Base-by-base conservation (phyloP, 345 rosid genomes). In the Arabidopsis suecica region DNA sequence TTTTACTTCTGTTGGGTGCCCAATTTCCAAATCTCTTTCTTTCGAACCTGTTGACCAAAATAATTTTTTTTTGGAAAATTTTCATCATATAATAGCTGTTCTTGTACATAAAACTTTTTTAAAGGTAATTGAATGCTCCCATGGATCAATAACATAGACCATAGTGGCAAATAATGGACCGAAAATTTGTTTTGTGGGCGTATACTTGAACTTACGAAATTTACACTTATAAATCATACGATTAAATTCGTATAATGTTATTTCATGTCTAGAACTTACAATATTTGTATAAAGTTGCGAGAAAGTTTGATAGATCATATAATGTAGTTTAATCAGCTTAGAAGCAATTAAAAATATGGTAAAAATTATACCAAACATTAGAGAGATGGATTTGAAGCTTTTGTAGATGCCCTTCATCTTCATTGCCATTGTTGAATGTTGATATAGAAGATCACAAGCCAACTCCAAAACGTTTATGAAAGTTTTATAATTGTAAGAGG, bases 361-460 rank as follows among this genome's bases (percentile, higher is more conserved):
- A 33, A 34, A 53, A 45, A 0, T 0, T 37, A 69, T 80, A 89
- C 98, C 96, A 84, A 91, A 91, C 68, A 94, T 88, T 77, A 89
- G 90, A 54, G 96, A 79, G 65, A 94, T 83, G 82, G 41, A 88
- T 79, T 91, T 91, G 88, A 94, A 91, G 57, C 98, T 81, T 83
- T 91, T 93, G 82, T 84, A 89, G 74, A 94, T 81, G 65, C 93
- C 93, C 80, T 91, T 94, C 80, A 93, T 91, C 86, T 89, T 93
- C 73, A 87, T 81, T 32, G 88, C 84, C 98, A 91, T 93, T 64
- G 71, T 30, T 76, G 79, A 68, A 50, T 66, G 28, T 75, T 44
- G 38, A 40, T 59, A 54, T 42, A 28, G 47, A 53, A 61, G 54
- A 73, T 54, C 50, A 56, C 38, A 83, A 83, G 20, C 73, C 55